Conservation (phyloP, 192 early-diverging fungal genomes). For the Podila epicladia region DNA sequence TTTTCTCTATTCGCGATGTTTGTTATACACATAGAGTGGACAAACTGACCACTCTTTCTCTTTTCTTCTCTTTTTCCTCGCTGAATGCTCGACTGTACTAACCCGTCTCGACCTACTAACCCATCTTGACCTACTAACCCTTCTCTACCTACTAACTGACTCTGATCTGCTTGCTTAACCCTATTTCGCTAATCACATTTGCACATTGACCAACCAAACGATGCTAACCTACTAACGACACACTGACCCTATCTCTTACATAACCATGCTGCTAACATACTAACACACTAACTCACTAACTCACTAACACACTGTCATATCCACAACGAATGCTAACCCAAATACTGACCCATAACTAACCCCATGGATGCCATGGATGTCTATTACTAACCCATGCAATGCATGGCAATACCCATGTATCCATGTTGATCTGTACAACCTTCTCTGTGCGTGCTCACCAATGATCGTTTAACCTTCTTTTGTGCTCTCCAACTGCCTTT, state of each 20-base stretch:
- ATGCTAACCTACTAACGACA: neutral
- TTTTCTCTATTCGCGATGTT: too few relatives aligned
- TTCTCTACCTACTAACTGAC: too few relatives aligned
- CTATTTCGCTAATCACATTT: too few relatives aligned
- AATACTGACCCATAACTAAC: neutral
- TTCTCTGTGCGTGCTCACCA: neutral
- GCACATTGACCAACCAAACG: too few relatives aligned
- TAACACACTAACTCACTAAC: too few relatives aligned
- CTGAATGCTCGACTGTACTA: too few relatives aligned
- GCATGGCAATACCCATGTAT: neutral
- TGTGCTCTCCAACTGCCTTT: neutral
- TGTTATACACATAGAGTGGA: too few relatives aligned
- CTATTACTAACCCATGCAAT: conserved; percentile 3
- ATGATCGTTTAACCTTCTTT: conserved; percentile 1
- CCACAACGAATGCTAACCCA: conserved; percentile 5
- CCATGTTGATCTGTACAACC: neutral
- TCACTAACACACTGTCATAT: conserved; percentile 9
- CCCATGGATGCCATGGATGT: neutral
- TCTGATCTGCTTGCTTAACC: too few relatives aligned
- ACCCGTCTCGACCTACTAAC: too few relatives aligned
- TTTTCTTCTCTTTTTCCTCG: too few relatives aligned
- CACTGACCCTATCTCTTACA: neutral
- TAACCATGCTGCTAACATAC: neutral
- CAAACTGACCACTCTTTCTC: too few relatives aligned
- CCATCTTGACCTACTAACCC: too few relatives aligned